phyloP scores from a whole-genome alignment of 805 yeast genomes.

The Ogataea wickerhamii region DNA sequence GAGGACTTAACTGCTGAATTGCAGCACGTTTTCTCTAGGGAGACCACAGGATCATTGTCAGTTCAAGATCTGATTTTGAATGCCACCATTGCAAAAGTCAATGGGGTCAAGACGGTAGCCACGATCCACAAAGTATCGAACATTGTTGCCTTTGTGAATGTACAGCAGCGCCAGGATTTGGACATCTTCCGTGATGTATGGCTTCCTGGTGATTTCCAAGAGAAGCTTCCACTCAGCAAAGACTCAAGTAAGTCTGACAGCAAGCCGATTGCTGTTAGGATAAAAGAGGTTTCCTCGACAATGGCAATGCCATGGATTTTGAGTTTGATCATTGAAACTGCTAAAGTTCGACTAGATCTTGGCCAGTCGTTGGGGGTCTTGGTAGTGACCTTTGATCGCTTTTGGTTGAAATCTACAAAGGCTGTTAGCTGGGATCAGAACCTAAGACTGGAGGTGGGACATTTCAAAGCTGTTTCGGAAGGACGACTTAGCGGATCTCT shows the following conservation, averaged over 20 bases:
- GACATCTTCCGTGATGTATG: conserved; percentile 81
- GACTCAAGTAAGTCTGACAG: conserved; percentile 1
- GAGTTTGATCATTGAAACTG: conserved; percentile 50
- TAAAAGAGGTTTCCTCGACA: conserved; percentile 57
- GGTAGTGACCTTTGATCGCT: conserved; percentile 47
- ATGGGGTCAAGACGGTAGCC: conserved; percentile 39
- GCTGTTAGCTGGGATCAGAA: conserved; percentile 68
- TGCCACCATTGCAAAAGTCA: conserved; percentile 43
- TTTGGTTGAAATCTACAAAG: conserved; percentile 71
- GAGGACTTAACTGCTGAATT: conserved; percentile 64
- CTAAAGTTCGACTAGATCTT: conserved; percentile 60
- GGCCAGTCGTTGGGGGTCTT: conserved; percentile 81
- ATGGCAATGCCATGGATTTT: conserved; percentile 73
- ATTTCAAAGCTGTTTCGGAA: conserved; percentile 47
- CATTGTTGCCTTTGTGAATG: conserved; percentile 60
- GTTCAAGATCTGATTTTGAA: conserved; percentile 46
- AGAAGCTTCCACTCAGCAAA: conserved; percentile 18
- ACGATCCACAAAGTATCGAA: conserved; percentile 49
- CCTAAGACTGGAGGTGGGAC: conserved; percentile 56
- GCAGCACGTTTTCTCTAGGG: conserved; percentile 89
- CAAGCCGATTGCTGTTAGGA: conserved; percentile 41
- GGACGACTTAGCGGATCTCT: conserved; percentile 82
- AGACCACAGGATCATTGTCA: conserved; percentile 69
- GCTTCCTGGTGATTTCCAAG: conserved; percentile 48
- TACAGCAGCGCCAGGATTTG: conserved; percentile 84